Conservation (phyloP, 805 yeast species). For the Barnettozyma siamensis region DNA sequence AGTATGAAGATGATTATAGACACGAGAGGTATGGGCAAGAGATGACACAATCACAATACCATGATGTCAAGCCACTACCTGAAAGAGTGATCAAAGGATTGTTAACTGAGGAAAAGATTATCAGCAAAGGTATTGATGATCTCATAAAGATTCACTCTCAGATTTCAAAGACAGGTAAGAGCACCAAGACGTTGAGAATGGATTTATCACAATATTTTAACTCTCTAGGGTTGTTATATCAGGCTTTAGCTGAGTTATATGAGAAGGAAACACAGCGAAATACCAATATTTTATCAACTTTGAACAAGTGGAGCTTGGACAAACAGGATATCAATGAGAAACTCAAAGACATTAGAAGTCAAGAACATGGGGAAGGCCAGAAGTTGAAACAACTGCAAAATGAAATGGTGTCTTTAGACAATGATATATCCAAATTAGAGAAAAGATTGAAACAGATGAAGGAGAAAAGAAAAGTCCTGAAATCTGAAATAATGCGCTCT, state of each 20-base stretch:
- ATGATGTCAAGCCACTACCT: constrained; percentile 1
- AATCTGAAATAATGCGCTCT: constrained; percentile 36
- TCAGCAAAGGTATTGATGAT: constrained; percentile 13
- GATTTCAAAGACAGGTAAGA: constrained; percentile 29
- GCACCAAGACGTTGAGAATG: constrained; percentile 25
- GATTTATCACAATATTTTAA: constrained; percentile 29
- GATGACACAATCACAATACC: neutral
- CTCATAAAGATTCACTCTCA: constrained; percentile 21
- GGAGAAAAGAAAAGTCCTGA: constrained; percentile 28
- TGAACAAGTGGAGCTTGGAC: constrained; percentile 35
- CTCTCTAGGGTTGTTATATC: constrained; percentile 33
- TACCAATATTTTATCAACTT: constrained; percentile 21
- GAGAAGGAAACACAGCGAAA: constrained; percentile 28
- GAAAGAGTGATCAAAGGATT: constrained; percentile 15
- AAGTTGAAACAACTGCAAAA: constrained; percentile 32
- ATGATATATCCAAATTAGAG: constrained; percentile 34
- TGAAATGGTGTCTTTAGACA: constrained; percentile 28
- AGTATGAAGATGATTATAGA: neutral
- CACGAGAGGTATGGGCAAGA: too few relatives aligned
- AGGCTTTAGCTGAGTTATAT: constrained; percentile 38
- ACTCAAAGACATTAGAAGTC: constrained; percentile 35
- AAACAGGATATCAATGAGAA: constrained; percentile 29
- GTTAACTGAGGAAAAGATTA: constrained; percentile 16
- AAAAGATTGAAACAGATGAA: constrained; percentile 27
- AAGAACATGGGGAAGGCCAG: constrained; percentile 32